phyloP scores from a whole-genome alignment of 352 stramenopile species.

The Lagenidium sp. region DNA sequence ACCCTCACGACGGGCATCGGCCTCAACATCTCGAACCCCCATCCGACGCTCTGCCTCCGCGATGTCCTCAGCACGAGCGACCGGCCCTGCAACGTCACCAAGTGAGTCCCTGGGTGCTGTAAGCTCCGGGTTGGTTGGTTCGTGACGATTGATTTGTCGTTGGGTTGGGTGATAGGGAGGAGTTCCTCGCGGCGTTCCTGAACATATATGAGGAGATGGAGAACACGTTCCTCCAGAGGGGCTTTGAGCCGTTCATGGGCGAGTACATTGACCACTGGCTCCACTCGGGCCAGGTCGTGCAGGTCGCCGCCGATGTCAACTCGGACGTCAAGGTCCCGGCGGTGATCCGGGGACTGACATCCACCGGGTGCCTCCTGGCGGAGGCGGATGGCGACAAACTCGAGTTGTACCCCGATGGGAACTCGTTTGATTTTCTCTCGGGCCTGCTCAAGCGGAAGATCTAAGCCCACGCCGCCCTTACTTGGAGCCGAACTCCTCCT shows the following conservation, averaged over 20 bases:
- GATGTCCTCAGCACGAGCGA: constrained; percentile 59
- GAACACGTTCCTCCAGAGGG: constrained; percentile 62
- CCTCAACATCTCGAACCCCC: constrained; percentile 86
- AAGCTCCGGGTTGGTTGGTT: not conserved
- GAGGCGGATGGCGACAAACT: constrained; percentile 50
- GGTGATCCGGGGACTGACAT: constrained; percentile 72
- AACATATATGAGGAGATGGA: constrained; percentile 86
- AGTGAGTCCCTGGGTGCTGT: no score
- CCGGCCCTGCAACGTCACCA: constrained; percentile 57
- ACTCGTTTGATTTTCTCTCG: constrained; percentile 85
- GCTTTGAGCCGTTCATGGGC: constrained; percentile 79
- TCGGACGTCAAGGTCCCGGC: constrained; percentile 34
- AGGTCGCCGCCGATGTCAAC: constrained; percentile 37
- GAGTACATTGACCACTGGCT: constrained; percentile 82
- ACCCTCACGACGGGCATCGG: constrained; percentile 81
- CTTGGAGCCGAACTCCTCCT: constrained; percentile 78
- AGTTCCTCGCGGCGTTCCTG: constrained; percentile 82
- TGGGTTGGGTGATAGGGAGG: constrained; percentile 31
- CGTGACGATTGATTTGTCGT: constrained; percentile 1
- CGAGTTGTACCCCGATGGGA: constrained; percentile 86
- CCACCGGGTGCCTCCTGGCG: constrained; percentile 72
- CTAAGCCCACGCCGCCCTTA: constrained; percentile 24
- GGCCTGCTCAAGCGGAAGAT: constrained; percentile 83
- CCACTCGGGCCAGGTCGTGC: constrained; percentile 76
- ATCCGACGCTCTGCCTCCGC: constrained; percentile 83